Percentiles rank a stretch among this genome's conserved stretches.
Conservation (phyloP, 176 grass and related monocot species). For the Melocanna baccifera region DNA sequence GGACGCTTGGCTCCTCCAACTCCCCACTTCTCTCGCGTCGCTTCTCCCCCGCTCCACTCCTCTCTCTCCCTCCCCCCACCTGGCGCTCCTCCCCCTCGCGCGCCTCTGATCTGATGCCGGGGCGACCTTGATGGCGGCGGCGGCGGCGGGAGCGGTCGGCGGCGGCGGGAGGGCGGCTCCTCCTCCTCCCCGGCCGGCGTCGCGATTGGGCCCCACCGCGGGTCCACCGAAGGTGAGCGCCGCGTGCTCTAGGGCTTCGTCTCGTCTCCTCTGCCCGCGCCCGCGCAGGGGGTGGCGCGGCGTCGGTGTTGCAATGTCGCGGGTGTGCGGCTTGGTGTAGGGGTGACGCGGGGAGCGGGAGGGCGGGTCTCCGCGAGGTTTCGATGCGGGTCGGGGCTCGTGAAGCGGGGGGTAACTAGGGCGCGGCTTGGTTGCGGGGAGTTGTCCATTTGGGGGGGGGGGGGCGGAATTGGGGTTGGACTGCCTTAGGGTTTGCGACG, state of each 20-base stretch:
- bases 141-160: background rate
- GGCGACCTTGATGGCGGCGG: conserved; percentile 24
- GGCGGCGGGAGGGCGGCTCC: background rate
- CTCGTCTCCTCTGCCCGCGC: background rate
- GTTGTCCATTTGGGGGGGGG: background rate
- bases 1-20: conserved; percentile 64
- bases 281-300: background rate
- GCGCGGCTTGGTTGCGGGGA: conserved; percentile 4
- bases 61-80: background rate
- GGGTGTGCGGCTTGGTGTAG: background rate
- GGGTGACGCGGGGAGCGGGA: background rate
- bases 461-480: conserved; percentile 4
- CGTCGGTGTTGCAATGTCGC: conserved; percentile 3
- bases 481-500: background rate
- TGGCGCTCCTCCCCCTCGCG: background rate
- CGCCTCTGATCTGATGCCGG: conserved; percentile 34
- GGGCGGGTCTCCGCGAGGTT: background rate
- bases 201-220: conserved; percentile 35
- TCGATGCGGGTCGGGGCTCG: background rate
- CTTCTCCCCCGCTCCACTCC: background rate
- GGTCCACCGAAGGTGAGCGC: conserved; percentile 17
- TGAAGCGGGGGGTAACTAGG: background rate
- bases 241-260: background rate
- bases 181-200: background rate
- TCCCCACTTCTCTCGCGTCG: background rate